These are phyloP conservation scores for Hypomontagnella monticulosa DNA, from an alignment of 495 filamentous ascomycete genomes.

Conservation along the genomic window DNA sequence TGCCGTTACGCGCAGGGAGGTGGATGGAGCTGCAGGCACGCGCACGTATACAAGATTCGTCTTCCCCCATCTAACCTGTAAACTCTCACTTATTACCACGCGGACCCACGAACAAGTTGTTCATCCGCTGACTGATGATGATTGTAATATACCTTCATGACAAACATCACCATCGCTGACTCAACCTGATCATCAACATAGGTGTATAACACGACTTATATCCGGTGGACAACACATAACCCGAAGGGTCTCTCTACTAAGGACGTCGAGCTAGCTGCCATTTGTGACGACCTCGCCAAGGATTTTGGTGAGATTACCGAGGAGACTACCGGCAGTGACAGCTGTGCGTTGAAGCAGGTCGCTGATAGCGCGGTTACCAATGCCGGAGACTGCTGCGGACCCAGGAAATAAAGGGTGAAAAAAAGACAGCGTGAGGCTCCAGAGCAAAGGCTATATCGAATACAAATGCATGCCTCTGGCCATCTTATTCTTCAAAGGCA, in stretches of 20 bases:
- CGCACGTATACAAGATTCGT: no score
- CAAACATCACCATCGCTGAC: conserved; percentile 20
- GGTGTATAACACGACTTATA: conserved; percentile 69
- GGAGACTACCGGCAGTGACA: conserved; percentile 28
- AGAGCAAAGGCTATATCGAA: conserved; percentile 3
- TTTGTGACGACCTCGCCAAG: conserved; percentile 69
- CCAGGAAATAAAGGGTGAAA: conserved; percentile 41
- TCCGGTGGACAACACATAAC: conserved; percentile 80
- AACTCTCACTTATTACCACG: not conserved
- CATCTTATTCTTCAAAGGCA: not conserved
- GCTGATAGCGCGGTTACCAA: conserved; percentile 49
- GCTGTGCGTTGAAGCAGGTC: conserved; percentile 43
- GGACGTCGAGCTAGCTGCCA: conserved; percentile 70
- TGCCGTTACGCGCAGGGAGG: not conserved
- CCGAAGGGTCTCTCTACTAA: conserved; percentile 75
- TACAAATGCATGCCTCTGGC: not conserved
- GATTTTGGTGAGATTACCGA: conserved; percentile 60
- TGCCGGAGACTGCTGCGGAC: conserved; percentile 60
- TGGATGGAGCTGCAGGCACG: conserved; percentile 4
- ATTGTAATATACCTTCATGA: no score
- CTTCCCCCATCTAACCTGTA: no score
- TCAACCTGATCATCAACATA: conserved; percentile 36
- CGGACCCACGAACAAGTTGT: conserved; percentile 1
- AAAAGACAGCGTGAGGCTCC: not conserved
- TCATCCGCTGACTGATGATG: conserved; percentile 17